Evolutionary conservation across 768 basidiomycete species (phyloP), one percentile per base, ranked within the genome.

Genomic region (Mycena rosella): DNA sequence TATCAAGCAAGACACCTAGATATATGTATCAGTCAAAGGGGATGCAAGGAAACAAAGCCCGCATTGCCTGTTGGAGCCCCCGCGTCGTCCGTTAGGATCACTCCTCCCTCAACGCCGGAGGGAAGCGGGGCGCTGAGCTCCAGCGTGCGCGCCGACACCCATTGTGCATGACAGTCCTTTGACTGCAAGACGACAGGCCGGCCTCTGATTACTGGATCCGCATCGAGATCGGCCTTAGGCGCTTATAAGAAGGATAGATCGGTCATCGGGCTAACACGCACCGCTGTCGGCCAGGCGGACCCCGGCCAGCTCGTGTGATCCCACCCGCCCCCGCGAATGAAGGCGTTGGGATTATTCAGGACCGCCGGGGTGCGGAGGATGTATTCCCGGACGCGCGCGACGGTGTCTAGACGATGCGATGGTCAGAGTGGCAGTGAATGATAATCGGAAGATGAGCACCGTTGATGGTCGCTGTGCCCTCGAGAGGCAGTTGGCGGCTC

Each of bases 301-400:
- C 81, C 83, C 4, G 84, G 70, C 93, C 93, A 95, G 63, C 85
- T 83, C 3, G 93, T 97, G 77, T 99, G 96, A 73, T 99, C 94
- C 96, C 96, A 99, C 6, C 96, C 96, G 80, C 91, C 87, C 13
- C 95, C 96, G 70, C 90, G 83, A 49, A 98, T 86, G 93, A 94
- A 97, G 5, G 74, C 78, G 3, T 85, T 79, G 1, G 79, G 81
- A 72, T 93, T 85, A 6, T 84, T 74, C 1, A 79, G 75, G 17
- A 91, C 73, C 34, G 88, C 87, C 0, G 91, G 88, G 55, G 88
- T 87, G 5, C 82, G 76, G 11, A 81, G 75, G 64, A 95, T 85
- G 69, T 91, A 90, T 1, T 77, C 70, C 56, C 88, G 89, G 27
- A 95, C 79, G 1, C 85, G 83, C 3, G 85, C 81, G 14, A 94